phyloP scores from a whole-genome alignment of 129 eudicot species.

The Scalesia atractyloides region DNA sequence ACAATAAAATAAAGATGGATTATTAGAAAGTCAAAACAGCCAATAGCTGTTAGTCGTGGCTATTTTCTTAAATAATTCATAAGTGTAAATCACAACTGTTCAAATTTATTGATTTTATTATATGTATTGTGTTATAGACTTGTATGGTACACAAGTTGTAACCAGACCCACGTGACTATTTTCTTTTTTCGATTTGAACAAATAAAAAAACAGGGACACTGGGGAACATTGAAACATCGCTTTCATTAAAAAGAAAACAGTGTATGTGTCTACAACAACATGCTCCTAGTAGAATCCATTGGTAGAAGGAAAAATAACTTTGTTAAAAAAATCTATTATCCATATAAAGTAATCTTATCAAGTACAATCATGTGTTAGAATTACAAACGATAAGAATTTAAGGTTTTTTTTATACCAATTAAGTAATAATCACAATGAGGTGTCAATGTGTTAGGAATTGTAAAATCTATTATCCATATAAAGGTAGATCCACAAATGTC shows the following conservation, averaged over 20 bases:
- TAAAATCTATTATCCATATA: too few relatives aligned
- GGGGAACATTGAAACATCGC: constrained; percentile 10
- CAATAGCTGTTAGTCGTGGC: too few relatives aligned
- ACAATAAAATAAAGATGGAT: too few relatives aligned
- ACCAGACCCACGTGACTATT: constrained; percentile 16
- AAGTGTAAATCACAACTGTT: not conserved
- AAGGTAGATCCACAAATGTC: too few relatives aligned
- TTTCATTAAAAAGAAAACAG: constrained; percentile 25
- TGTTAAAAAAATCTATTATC: not conserved
- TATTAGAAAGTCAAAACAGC: too few relatives aligned
- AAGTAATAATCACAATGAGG: not conserved
- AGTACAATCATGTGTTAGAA: not conserved
- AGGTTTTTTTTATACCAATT: not conserved
- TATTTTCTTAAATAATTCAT: too few relatives aligned
- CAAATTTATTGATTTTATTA: not conserved
- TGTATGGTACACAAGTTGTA: constrained; percentile 8
- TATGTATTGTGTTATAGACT: not conserved
- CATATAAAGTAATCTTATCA: not conserved
- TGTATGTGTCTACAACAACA: not conserved
- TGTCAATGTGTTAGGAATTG: not conserved
- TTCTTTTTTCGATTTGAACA: constrained; percentile 15
- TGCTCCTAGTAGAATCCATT: constrained; percentile 3
- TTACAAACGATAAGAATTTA: not conserved
- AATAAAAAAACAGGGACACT: constrained; percentile 13
- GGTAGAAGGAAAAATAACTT: not conserved